Base-by-base conservation (phyloP, 306 rosid genomes). In the Lathyrus tuberosus region DNA sequence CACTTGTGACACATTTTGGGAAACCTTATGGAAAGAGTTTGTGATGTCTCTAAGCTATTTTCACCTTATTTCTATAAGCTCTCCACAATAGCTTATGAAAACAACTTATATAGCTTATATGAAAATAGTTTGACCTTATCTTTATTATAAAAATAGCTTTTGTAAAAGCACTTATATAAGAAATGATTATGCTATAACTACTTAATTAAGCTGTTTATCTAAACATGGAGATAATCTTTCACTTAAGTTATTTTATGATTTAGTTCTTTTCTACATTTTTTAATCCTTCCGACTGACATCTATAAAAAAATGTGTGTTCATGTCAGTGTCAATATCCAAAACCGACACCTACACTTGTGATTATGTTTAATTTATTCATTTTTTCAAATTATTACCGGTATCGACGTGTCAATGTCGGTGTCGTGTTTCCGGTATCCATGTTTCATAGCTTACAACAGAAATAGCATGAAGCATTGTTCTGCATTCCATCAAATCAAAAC, bases 211-310 rank as follows among this genome's bases (percentile, higher is more conserved):
- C 1, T 10, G 15, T 42, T 12, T 42, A 42, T 42, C 47, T 11
- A 42, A 42, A 42, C 47, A 11, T 10, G 47, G 5, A 42, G n/a
- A 42, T 10, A 12, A 42, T 42, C 38, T 33, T 47, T 48, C 26
- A 33, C 49, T 33, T 15, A 41, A 30, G 20, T 63, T 42, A 48
- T 58, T 22, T 56, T 35, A 65, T 18, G 62, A 56, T 22, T 54
- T 64, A 8, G 33, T 40, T 38, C 35, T 22, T 35, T 41, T 49
- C 54, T 22, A 35, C 16, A 16, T 5, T 4, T 1, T 15, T 44
- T 17, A 41, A 42, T 72, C 54, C 17, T 60, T 2, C 60, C 44
- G 9, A 16, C 14, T 10, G 62, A 75, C 22, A 20, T 7, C 35
- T 5, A 6, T 5, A 5, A 31, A 31, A 31, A 31, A 5, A 0